phyloP scores from a whole-genome alignment of 2,329 filamentous ascomycete genomes.

The Aspergillus transmontanensis region DNA sequence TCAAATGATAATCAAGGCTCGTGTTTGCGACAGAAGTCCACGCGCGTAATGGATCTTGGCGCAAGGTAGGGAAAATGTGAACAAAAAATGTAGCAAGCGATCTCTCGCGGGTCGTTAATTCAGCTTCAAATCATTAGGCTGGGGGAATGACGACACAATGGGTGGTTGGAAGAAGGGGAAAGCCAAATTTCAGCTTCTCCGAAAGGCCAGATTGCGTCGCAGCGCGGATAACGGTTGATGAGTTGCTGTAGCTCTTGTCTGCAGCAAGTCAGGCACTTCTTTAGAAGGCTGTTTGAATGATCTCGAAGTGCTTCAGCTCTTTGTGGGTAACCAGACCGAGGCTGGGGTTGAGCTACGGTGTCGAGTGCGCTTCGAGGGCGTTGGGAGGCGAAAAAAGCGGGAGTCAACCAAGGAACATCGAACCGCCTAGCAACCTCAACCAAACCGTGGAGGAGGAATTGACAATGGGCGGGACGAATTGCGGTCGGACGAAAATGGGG shows the following conservation, averaged over 20 bases:
- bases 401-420: slow-evolving; percentile 24
- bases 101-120: slow-evolving; percentile 16
- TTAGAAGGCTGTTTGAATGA: neutral
- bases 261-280: neutral
- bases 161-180: slow-evolving; percentile 17
- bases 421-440: slow-evolving; percentile 20
- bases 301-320: neutral
- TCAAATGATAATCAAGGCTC: neutral
- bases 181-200: slow-evolving; percentile 12
- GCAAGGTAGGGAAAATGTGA: neutral
- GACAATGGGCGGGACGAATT: neutral
- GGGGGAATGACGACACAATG: slow-evolving; percentile 7
- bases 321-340: neutral
- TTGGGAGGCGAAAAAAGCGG: slow-evolving; percentile 12
- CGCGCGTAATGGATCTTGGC: neutral
- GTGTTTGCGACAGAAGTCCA: slow-evolving; percentile 3
- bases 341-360: neutral
- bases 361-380: slow-evolving; percentile 8
- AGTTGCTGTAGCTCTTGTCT: slow-evolving; percentile 2
- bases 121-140: slow-evolving; percentile 17
- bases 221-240: slow-evolving; percentile 7
- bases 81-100: slow-evolving; percentile 10
- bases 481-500: slow-evolving; percentile 4
- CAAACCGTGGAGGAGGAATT: slow-evolving; percentile 11
- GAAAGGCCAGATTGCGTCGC: slow-evolving; percentile 24